Evolutionary conservation across 257 asterid species (phyloP), one percentile per base, ranked within the genome.

Genomic region (Lycium ferocissimum): DNA sequence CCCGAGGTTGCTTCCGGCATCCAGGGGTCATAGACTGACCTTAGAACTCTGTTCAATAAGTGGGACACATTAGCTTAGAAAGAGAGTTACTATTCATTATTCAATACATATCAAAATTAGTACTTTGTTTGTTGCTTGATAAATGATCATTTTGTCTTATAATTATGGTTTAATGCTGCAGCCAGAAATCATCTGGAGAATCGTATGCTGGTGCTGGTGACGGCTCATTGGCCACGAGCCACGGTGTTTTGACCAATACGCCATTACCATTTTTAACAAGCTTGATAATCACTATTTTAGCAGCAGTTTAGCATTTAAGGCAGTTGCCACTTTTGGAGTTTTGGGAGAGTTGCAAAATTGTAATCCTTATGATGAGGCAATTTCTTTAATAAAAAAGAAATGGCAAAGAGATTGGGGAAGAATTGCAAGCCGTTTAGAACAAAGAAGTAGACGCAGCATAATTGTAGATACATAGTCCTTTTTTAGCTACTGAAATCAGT

Each of bases 151-250:
- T 26, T 38, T 43, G 17, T 71, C 79, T 40, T 18, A 9, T 53
- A 22, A 11, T 58, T 10, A 45, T 35, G 3, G 6, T 54, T 14
- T 43, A 17, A 80, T 13, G 49, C 40, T 89, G 92, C 93, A 93
- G 97, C 37, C 83, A 88, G 85, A 92, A 91, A 87, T 83, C 97
- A 84, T 86, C 87, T n/a, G 95, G 92, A 86, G 85, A 85, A 11
- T 83, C 75, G 81, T 38, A 85, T 11, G 9, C 70, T 2, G 91
- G 89, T 53, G 78, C 72, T 11, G 89, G 87, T 15, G 80, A 66
- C 35, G 89, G 78, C n/a, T 86, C 92, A 1, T 72, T 83, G 85
- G 82, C 81, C 10, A 58, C 90, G 33, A 89, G 92, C 80, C 88
- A 83, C 9, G 45, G 82, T 66, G 70, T 79, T 26, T 82, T 73